These are phyloP conservation scores for Alternaria sp. DNA, from an alignment of 2,329 filamentous ascomycete genomes.

Conservation along the genomic window DNA sequence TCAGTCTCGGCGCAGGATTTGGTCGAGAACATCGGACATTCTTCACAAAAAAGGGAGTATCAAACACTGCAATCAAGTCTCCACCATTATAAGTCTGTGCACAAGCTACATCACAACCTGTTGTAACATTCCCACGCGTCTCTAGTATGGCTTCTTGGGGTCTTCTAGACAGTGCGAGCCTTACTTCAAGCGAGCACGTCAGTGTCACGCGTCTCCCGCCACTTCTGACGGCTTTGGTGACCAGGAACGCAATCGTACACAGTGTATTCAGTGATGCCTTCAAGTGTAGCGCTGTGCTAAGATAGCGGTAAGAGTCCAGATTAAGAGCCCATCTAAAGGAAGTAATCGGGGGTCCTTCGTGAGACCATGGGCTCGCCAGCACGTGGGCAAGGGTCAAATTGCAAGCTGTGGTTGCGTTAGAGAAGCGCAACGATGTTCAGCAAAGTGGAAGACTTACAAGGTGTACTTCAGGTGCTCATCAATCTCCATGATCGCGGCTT, in stretches of 20 bases:
- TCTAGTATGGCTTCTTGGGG: constrained; percentile 17
- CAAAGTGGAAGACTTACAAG: constrained; percentile 75
- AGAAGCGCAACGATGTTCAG: background rate
- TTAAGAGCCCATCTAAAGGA: constrained; percentile 69
- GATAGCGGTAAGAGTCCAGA: constrained; percentile 31
- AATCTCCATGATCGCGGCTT: constrained; percentile 99
- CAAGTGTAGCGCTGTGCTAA: constrained; percentile 20
- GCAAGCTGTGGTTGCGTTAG: constrained; percentile 72
- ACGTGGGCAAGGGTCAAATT: constrained; percentile 98
- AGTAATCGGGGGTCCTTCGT: constrained; percentile 94
- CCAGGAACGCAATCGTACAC: constrained; percentile 19
- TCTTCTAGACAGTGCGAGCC: constrained; percentile 11
- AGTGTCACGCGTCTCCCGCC: constrained; percentile 10
- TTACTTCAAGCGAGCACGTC: constrained; percentile 5
- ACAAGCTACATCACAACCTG: constrained; percentile 8
- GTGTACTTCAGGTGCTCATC: constrained; percentile 99
- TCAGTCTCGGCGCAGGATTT: background rate
- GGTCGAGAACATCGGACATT: background rate
- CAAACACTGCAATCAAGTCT: background rate
- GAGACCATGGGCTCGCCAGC: constrained; percentile 99
- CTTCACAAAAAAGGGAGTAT: background rate
- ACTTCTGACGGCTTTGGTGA: constrained; percentile 9
- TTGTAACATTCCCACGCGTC: constrained; percentile 8
- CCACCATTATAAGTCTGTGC: constrained; percentile 5
- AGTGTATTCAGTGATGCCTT: constrained; percentile 17